Percentiles rank a stretch among this genome's conserved stretches.
Conservation (phyloP, 768 basidiomycete genomes). For the Tephrocybe sp. region DNA sequence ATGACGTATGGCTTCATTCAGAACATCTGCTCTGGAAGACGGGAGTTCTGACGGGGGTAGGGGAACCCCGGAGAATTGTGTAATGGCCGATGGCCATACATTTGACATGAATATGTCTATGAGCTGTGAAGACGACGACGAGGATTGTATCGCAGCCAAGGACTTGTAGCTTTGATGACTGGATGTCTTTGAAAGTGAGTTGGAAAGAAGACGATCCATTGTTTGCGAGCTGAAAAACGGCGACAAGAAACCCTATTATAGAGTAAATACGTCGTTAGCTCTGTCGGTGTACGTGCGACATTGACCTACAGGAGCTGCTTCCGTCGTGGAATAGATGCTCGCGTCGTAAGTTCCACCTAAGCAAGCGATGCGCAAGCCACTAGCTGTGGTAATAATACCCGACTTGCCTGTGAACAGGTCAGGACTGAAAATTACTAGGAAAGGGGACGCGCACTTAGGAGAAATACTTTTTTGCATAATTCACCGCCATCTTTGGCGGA, state of each 20-base stretch:
- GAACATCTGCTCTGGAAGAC: constrained; percentile 46
- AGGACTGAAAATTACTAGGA: constrained; percentile 4
- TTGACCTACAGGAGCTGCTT: constrained; percentile 59
- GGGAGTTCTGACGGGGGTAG: constrained; percentile 46
- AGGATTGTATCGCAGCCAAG: constrained; percentile 64
- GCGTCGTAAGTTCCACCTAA: constrained; percentile 76
- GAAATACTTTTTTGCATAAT: constrained; percentile 77
- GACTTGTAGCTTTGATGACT: constrained; percentile 53
- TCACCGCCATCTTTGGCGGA: constrained; percentile 77
- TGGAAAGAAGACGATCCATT: constrained; percentile 68
- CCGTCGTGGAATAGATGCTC: constrained; percentile 54
- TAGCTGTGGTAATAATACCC: constrained; percentile 71
- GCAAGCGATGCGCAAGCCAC: constrained; percentile 82
- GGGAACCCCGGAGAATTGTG: constrained; percentile 55
- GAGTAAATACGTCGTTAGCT: constrained; percentile 7
- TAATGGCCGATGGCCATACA: constrained; percentile 68
- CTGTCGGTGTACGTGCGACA: neutral
- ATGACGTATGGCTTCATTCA: constrained; percentile 62
- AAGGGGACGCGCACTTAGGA: constrained; percentile 61
- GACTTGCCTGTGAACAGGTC: constrained; percentile 61
- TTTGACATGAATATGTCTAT: constrained; percentile 83
- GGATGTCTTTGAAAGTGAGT: constrained; percentile 56
- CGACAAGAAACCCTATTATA: constrained; percentile 66
- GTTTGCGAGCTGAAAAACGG: constrained; percentile 73
- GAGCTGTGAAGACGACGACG: constrained; percentile 58